Conservation (phyloP, 225 moss, liverwort and hornwort species). For the Neckera pumila region DNA sequence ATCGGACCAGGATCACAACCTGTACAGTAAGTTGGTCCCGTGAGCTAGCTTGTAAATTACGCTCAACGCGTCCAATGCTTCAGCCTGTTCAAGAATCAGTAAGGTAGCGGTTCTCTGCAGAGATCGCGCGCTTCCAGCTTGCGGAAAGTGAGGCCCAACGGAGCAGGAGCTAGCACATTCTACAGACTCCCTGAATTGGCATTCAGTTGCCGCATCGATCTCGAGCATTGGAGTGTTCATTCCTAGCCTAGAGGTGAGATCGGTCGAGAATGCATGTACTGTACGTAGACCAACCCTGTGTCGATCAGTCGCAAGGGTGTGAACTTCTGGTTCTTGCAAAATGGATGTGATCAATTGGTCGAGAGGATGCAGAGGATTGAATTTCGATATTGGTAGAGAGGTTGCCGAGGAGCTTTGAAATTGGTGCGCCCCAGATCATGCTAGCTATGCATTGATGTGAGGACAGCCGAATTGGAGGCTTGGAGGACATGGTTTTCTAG, state of each 20-base stretch:
- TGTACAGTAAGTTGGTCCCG: background rate
- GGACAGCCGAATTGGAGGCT: background rate
- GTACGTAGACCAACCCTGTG: background rate
- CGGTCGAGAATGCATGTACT: background rate
- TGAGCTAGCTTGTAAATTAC: background rate
- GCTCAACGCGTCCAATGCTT: background rate
- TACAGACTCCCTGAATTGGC: background rate
- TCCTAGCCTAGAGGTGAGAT: background rate
- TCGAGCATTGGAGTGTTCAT: background rate
- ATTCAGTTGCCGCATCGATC: background rate
- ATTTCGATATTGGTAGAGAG: background rate
- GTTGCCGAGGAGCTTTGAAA: background rate
- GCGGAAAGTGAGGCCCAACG: background rate
- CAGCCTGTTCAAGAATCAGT: background rate
- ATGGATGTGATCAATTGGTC: background rate
- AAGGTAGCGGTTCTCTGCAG: background rate
- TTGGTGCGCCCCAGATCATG: background rate
- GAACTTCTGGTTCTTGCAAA: background rate
- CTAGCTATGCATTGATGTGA: background rate
- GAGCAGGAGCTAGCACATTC: background rate
- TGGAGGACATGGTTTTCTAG: background rate
- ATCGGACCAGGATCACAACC: background rate
- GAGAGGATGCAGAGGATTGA: background rate
- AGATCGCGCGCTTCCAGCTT: background rate
- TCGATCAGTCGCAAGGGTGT: background rate